These are phyloP conservation scores for Pythium oligandrum DNA, from an alignment of 352 stramenopile genomes.

Conservation along the genomic window DNA sequence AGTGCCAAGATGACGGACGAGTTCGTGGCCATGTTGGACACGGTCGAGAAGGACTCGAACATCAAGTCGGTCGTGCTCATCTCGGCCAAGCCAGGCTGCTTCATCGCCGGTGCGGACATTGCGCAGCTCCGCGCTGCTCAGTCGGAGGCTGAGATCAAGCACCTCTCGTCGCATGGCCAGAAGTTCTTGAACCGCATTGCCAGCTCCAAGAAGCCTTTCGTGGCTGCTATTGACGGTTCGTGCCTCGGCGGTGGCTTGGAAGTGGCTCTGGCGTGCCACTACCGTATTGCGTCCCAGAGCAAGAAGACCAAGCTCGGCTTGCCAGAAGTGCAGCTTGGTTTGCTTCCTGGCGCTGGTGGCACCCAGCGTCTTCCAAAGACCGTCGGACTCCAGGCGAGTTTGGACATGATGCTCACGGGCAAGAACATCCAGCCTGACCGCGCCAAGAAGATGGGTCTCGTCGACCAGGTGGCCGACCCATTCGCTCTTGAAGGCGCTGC, in stretches of 20 bases:
- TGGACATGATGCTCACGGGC: conserved; percentile 98
- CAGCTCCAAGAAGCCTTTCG: conserved; percentile 91
- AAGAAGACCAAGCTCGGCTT: conserved; percentile 96
- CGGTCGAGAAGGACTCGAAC: conserved; percentile 83
- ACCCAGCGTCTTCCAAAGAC: conserved; percentile 95
- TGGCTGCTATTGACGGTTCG: conserved; percentile 96
- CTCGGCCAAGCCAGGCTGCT: conserved; percentile 95
- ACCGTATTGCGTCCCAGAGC: conserved; percentile 93
- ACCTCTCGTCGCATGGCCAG: conserved; percentile 90
- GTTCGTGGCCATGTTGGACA: conserved; percentile 82
- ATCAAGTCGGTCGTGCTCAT: conserved; percentile 98
- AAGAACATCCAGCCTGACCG: conserved; percentile 95
- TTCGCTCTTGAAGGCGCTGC: conserved; percentile 90
- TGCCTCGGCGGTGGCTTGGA: conserved; percentile 96
- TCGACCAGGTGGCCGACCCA: conserved; percentile 92
- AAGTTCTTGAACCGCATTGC: conserved; percentile 91
- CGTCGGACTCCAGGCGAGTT: conserved; percentile 88
- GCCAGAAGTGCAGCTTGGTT: conserved; percentile 96
- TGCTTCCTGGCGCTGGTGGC: conserved; percentile 97
- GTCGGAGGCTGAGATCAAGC: conserved; percentile 90
- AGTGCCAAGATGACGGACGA: conserved; percentile 89
- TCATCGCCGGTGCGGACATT: conserved; percentile 98
- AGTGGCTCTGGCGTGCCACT: conserved; percentile 97
- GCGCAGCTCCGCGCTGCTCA: conserved; percentile 89
- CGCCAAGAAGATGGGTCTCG: conserved; percentile 96